Base-by-base conservation (phyloP, 2,329 filamentous ascomycete species). In the Colletotrichum aenigma region DNA sequence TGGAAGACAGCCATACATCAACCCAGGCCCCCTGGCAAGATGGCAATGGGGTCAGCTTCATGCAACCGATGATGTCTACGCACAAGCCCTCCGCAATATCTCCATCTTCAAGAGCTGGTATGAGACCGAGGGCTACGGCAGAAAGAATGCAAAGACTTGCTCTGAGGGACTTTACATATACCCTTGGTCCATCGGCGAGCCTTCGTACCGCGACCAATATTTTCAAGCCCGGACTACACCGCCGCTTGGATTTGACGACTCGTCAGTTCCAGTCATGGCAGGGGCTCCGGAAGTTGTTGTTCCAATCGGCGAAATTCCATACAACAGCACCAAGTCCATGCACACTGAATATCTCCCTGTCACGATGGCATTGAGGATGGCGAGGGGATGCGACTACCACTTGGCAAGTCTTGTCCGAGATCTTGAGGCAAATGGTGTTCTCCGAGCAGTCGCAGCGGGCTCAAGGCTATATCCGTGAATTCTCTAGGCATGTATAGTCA, bases 1-100 rank as follows among this genome's bases (percentile, higher is more conserved):
- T 38, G 81, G 81, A 21, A 81, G 84, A n/a, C 78, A 71, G 2
- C 84, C 84, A 0, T 85, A 85, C 66, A 79, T 86, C 16, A 80
- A 85, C 70, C 84, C 84, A 3, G 81, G 78, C 0, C 82, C 84
- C 1, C 77, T 83, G 2, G 64, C 77, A 1, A 81, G 83, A 7
- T 85, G 84, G 83, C 81, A 78, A 6, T 85, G 79, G 69, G 84
- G 79, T 12, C 68, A 75, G 48, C 18, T 16, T 13, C 18, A 78
- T 12, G 72, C 72, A 71, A 43, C 43, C 16, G n/a, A 52, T 13
- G 43, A 21, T 1, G 10, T 52, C 6, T 52, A 52, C 43, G n/a
- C 43, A 0, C 43, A 3, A 13, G 43, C 43, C n/a, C 43, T 52
- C n/a, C 43, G 12, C n/a, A 52, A 52, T 24, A 52, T 52, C 43